These are phyloP conservation scores for Aspergillus homomorphus DNA, from an alignment of 495 filamentous ascomycete species.

Conservation along the genomic window DNA sequence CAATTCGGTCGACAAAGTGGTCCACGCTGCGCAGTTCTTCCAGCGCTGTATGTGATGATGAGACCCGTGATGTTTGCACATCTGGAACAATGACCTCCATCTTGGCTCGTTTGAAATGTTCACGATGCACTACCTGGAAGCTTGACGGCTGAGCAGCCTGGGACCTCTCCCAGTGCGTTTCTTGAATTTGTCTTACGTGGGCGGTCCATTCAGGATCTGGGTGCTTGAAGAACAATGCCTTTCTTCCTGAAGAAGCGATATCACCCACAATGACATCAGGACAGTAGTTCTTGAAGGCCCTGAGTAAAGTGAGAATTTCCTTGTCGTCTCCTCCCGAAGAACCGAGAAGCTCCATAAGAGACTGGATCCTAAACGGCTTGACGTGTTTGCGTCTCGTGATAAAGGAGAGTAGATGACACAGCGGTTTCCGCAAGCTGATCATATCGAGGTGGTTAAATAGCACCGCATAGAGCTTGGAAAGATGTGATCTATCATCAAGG, in stretches of 20 bases:
- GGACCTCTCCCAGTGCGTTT: constrained; percentile 44
- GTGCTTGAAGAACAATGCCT: constrained; percentile 55
- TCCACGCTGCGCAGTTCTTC: constrained; percentile 75
- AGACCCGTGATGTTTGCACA: constrained; percentile 70
- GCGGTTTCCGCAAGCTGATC: constrained; percentile 49
- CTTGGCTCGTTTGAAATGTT: constrained; percentile 41
- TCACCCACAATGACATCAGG: constrained; percentile 82
- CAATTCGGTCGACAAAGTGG: constrained; percentile 70
- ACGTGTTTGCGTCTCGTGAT: constrained; percentile 87
- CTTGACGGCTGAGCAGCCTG: constrained; percentile 27
- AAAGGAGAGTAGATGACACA: constrained; percentile 81
- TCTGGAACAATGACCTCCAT: constrained; percentile 58
- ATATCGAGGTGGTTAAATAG: constrained; percentile 85
- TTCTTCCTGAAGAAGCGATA: constrained; percentile 37
- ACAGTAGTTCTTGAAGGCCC: constrained; percentile 84
- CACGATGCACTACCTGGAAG: constrained; percentile 47
- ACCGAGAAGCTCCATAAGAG: constrained; percentile 59
- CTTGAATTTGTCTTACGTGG: constrained; percentile 64
- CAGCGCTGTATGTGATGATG: constrained; percentile 48
- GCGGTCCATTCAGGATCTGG: constrained; percentile 75
- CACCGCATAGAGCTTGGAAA: constrained; percentile 72
- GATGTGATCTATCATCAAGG: constrained; percentile 59
- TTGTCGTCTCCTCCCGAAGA: constrained; percentile 59
- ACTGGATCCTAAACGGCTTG: constrained; percentile 77
- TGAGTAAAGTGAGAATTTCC: constrained; percentile 70